phyloP scores from a whole-genome alignment of 1,139 yeast species.

The Komagataea norvegica region DNA sequence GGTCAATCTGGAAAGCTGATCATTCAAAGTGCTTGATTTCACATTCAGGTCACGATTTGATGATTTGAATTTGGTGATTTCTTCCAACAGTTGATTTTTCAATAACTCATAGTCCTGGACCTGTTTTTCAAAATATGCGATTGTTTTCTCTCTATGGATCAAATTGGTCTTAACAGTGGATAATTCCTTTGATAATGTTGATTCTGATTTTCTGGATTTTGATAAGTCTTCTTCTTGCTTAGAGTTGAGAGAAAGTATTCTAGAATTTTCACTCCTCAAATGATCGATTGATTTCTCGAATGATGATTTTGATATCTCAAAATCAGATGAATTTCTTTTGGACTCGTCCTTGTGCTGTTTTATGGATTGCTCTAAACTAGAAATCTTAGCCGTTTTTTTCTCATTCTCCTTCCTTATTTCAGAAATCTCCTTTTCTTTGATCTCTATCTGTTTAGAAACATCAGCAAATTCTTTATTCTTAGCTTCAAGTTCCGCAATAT shows the following conservation, averaged over 20 bases:
- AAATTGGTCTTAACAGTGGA: constrained; percentile 23
- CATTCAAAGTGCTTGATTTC: constrained; percentile 13
- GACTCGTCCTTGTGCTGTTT: constrained; percentile 12
- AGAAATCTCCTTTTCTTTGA: constrained; percentile 7
- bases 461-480: constrained; percentile 11
- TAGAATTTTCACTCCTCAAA: constrained; percentile 38
- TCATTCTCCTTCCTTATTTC: neutral
- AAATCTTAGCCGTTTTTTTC: constrained; percentile 1
- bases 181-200: constrained; percentile 24
- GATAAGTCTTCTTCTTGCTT: constrained; percentile 28
- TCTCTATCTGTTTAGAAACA: no score
- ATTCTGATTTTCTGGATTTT: constrained; percentile 29
- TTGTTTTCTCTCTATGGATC: constrained; percentile 45
- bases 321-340: constrained; percentile 13
- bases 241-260: constrained; percentile 21
- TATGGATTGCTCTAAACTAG: constrained; percentile 8
- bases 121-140: constrained; percentile 42
- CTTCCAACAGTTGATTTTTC: constrained; percentile 25
- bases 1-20: constrained; percentile 29
- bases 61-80: constrained; percentile 25
- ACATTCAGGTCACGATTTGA: constrained; percentile 26
- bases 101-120: constrained; percentile 32
- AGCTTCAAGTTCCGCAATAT: constrained; percentile 11
- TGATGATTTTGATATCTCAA: constrained; percentile 25
- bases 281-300: constrained; percentile 33